These are phyloP conservation scores for Saksenaea oblongispora DNA, from an alignment of 371 early-diverging fungal species.

Conservation along the genomic window DNA sequence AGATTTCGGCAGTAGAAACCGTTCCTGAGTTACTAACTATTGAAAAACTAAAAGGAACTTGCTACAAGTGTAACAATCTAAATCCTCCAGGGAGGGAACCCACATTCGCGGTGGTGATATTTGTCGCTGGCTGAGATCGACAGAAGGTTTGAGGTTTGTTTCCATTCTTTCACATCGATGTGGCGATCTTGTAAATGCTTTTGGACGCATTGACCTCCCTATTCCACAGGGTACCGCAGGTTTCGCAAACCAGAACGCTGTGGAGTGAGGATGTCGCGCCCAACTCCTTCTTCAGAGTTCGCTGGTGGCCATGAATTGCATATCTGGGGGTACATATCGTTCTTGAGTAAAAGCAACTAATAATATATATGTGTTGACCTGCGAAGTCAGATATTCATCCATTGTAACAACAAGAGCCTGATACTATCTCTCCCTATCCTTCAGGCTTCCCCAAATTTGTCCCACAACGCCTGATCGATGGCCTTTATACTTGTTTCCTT, in stretches of 20 bases:
- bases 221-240: constrained; percentile 6
- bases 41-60: no score
- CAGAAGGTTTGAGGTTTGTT: background rate
- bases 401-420: background rate
- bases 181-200: constrained; percentile 2
- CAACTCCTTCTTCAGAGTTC: background rate
- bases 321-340: background rate
- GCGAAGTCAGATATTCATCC: constrained; percentile 5
- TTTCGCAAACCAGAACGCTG: constrained; percentile 2
- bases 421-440: background rate
- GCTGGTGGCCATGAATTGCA: background rate
- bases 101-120: no score
- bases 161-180: background rate
- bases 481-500: background rate
- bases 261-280: constrained; percentile 2
- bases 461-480: constrained; percentile 3
- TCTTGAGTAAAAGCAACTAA: no score
- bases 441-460: background rate
- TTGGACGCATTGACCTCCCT: constrained; percentile 6
- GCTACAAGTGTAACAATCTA: no score
- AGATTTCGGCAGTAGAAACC: no score
- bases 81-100: no score
- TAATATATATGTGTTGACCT: background rate
- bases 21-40: no score
- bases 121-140: background rate